Percentiles rank a stretch among this genome's conserved stretches.
phyloP scores from a whole-genome alignment of 345 rosid species.

The Pelargonium nanum region DNA sequence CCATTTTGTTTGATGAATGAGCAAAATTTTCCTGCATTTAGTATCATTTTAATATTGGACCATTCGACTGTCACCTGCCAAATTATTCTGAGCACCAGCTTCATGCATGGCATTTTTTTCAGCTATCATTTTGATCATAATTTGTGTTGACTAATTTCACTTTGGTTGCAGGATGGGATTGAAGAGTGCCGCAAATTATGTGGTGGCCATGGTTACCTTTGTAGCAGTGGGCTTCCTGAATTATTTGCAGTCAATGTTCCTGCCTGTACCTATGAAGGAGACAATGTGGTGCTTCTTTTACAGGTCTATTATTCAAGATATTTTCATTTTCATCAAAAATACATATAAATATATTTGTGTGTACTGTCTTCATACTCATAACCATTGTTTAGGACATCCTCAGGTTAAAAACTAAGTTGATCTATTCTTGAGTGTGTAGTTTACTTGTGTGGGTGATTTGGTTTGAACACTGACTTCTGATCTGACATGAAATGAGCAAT shows the following conservation, averaged over 20 bases:
- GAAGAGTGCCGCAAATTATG: constrained; percentile 98
- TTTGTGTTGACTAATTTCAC: constrained; percentile 1
- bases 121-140: neutral
- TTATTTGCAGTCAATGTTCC: constrained; percentile 92
- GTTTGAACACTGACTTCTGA: too few relatives aligned
- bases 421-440: too few relatives aligned
- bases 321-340: neutral
- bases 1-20: too few relatives aligned
- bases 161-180: constrained; percentile 65
- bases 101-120: neutral
- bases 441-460: too few relatives aligned
- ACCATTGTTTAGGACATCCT: neutral
- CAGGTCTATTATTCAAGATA: constrained; percentile 38
- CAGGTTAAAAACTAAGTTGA: too few relatives aligned
- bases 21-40: too few relatives aligned
- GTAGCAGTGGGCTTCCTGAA: constrained; percentile 94
- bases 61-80: neutral
- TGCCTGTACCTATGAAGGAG: constrained; percentile 97
- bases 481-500: too few relatives aligned
- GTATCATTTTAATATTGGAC: too few relatives aligned
- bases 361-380: neutral
- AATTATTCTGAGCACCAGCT: neutral
- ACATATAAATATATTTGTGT: neutral
- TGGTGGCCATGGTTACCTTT: constrained; percentile 97
- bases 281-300: constrained; percentile 77